Percentiles rank a stretch among this genome's conserved stretches.
These are phyloP conservation scores for Exobasidium rhododendri DNA, from an alignment of 1,284 basidiomycete species.

Conservation along the genomic window DNA sequence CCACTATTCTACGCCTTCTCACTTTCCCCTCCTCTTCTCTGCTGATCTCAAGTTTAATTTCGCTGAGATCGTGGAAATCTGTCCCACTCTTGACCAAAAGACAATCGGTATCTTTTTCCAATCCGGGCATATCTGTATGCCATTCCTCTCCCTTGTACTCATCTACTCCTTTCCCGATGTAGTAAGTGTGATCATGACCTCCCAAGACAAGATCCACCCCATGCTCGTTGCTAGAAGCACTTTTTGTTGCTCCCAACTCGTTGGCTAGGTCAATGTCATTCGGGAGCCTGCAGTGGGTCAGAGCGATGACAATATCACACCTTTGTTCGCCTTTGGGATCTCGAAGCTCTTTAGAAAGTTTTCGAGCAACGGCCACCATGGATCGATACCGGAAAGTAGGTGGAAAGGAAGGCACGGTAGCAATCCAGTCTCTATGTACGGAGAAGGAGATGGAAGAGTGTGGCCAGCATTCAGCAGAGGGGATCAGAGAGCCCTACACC, in stretches of 20 bases:
- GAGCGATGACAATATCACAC: conserved; percentile 74
- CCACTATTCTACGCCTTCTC: conserved; percentile 65
- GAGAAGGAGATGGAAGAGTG: no score
- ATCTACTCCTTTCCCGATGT: conserved; percentile 71
- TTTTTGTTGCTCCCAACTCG: conserved; percentile 60
- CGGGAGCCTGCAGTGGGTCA: conserved; percentile 74
- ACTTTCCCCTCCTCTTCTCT: conserved; percentile 66
- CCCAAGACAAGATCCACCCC: conserved; percentile 82
- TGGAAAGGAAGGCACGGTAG: conserved; percentile 78
- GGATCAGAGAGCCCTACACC: conserved; percentile 51
- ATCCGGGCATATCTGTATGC: conserved; percentile 63
- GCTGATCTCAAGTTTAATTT: conserved; percentile 66
- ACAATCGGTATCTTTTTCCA: conserved; percentile 64
- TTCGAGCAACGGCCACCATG: conserved; percentile 33
- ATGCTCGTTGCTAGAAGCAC: conserved; percentile 59
- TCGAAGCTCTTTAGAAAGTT: conserved; percentile 68
- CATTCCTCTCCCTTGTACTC: conserved; percentile 71
- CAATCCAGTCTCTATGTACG: conserved; percentile 69
- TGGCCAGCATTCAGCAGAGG: neutral
- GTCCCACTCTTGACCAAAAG: conserved; percentile 77
- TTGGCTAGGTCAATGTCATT: conserved; percentile 62
- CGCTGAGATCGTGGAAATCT: conserved; percentile 82
- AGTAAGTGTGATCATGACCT: conserved; percentile 86
- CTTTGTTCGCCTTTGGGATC: conserved; percentile 65
- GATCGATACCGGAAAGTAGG: conserved; percentile 61